Evolutionary conservation across 139 green algal species (phyloP).

Genomic region (Coccomyxa sp.): DNA sequence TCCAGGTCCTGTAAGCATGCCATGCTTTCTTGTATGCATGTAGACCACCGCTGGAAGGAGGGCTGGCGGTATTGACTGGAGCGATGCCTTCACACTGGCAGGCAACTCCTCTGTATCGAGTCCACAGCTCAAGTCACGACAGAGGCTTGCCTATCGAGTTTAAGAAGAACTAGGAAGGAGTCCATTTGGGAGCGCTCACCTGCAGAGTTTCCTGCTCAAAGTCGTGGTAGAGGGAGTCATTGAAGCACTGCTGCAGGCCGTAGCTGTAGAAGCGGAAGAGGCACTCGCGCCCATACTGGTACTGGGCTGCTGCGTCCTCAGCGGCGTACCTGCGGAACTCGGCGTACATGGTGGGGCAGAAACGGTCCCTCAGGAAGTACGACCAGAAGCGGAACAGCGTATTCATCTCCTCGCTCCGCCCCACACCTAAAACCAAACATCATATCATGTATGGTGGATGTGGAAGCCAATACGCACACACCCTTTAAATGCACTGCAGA

Average conservation of each 20-base stretch:
- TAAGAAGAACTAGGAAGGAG: neutral
- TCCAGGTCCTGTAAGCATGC: slow-evolving; percentile 59
- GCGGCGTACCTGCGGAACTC: slow-evolving; percentile 67
- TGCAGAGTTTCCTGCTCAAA: slow-evolving; percentile 84
- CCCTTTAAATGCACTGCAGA: neutral
- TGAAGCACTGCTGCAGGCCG: slow-evolving; percentile 82
- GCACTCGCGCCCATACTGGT: slow-evolving; percentile 96
- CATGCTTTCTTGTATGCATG: neutral
- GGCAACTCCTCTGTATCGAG: too few species aligned
- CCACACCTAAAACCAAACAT: slow-evolving; percentile 45
- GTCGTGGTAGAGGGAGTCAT: slow-evolving; percentile 65
- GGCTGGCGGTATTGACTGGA: neutral
- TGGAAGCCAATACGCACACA: neutral
- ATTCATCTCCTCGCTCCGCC: slow-evolving; percentile 95
- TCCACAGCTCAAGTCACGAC: too few species aligned
- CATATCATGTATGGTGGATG: neutral
- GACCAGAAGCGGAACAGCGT: slow-evolving; percentile 97
- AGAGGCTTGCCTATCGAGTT: too few species aligned
- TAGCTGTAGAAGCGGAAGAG: slow-evolving; percentile 93
- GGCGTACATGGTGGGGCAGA: slow-evolving; percentile 89
- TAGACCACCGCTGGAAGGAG: neutral
- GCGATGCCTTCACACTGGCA: too few species aligned
- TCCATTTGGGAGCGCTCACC: slow-evolving; percentile 9
- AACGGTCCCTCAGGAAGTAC: slow-evolving; percentile 95
- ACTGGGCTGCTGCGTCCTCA: slow-evolving; percentile 48